phyloP scores from a whole-genome alignment of 306 rosid species.

The Dryas octopetala region DNA sequence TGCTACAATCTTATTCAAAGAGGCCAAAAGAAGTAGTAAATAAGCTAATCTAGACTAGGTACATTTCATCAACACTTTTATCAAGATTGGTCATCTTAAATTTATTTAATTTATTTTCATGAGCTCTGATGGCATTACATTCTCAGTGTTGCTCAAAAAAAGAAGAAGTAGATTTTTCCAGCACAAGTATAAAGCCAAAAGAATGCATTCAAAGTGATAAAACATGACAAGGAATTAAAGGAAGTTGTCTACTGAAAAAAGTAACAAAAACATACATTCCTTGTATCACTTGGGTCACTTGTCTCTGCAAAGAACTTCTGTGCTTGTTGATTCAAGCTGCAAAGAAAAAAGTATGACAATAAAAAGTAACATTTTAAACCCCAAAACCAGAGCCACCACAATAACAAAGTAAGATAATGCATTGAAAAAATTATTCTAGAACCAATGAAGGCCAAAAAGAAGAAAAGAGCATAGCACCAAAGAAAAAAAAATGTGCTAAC shows the following conservation, averaged over 20 bases:
- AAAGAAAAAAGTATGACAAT: slow-evolving; percentile 33
- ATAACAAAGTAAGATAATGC: slow-evolving; percentile 13
- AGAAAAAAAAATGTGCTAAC: not conserved
- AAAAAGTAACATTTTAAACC: slow-evolving; percentile 30
- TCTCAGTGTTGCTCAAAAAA: not conserved
- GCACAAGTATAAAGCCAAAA: not conserved
- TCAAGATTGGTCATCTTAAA: not conserved
- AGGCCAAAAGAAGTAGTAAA: not conserved
- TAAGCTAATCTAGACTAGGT: not conserved
- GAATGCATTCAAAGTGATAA: not conserved
- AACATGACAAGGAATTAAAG: slow-evolving; percentile 21
- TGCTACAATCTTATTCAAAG: slow-evolving; percentile 13
- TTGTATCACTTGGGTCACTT: slow-evolving; percentile 69
- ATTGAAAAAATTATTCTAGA: not conserved
- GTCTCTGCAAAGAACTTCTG: slow-evolving; percentile 75
- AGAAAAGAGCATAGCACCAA: not conserved
- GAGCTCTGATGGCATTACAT: not conserved
- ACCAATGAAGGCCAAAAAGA: not conserved
- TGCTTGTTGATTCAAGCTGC: slow-evolving; percentile 90
- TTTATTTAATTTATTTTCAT: not conserved
- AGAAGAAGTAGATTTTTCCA: not conserved
- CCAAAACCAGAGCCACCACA: slow-evolving; percentile 17
- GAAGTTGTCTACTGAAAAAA: slow-evolving; percentile 21
- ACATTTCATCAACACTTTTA: not conserved
- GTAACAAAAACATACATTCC: slow-evolving; percentile 71